These are phyloP conservation scores for Botrytis medusae DNA, from an alignment of 2,329 filamentous ascomycete species.

Conservation along the genomic window DNA sequence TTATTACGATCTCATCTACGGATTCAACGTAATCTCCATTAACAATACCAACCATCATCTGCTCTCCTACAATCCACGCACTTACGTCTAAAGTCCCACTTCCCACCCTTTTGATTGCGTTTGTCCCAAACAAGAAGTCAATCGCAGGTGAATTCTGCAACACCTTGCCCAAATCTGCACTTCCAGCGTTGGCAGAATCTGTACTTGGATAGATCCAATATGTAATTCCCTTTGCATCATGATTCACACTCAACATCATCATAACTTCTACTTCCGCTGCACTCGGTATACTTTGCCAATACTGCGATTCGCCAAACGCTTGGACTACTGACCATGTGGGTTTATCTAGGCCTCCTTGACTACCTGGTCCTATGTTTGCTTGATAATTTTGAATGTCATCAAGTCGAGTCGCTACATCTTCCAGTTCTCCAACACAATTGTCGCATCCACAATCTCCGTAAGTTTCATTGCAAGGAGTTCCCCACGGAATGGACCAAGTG, in stretches of 20 bases:
- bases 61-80: conserved; percentile 42
- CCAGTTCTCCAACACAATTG: conserved; percentile 44
- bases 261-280: conserved; percentile 48
- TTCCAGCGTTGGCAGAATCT: conserved; percentile 33
- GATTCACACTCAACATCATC: conserved; percentile 49
- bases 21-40: conserved; percentile 39
- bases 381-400: conserved; percentile 45
- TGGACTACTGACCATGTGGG: conserved; percentile 52
- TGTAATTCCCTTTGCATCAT: conserved; percentile 49
- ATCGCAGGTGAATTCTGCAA: conserved; percentile 41
- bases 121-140: conserved; percentile 41
- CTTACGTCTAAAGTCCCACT: conserved; percentile 41
- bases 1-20: conserved; percentile 24
- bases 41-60: conserved; percentile 44
- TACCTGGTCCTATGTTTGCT: conserved; percentile 40
- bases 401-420: conserved; percentile 47
- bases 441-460: conserved; percentile 56
- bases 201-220: conserved; percentile 49
- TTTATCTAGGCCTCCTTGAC: conserved; percentile 39
- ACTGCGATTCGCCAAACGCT: conserved; percentile 47
- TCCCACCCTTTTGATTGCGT: conserved; percentile 29
- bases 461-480: conserved; percentile 50
- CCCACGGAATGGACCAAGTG: conserved; percentile 46
- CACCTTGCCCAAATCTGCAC: conserved; percentile 43
- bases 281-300: conserved; percentile 49